Evolutionary conservation across 2,329 filamentous ascomycete genomes (phyloP).

Genomic region (Xylaria sp.): DNA sequence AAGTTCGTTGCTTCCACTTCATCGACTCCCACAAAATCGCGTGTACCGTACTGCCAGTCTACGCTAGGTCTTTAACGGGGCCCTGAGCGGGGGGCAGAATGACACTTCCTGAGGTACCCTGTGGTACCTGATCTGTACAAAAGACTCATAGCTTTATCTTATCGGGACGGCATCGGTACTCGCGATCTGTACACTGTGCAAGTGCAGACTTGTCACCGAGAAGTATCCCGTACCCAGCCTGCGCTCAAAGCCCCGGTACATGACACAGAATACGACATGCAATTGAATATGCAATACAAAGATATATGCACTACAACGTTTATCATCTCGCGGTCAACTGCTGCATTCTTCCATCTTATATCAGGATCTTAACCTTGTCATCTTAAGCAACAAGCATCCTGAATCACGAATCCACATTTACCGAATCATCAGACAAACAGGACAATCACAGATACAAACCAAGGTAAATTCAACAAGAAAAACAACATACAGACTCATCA

Average conservation of each 20-base stretch:
- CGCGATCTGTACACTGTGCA: too few species aligned
- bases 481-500: constrained; percentile 34
- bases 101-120: neutral
- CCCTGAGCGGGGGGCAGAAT: neutral
- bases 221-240: too few species aligned
- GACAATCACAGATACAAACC: neutral
- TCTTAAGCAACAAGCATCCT: neutral
- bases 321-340: too few species aligned
- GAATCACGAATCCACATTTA: neutral
- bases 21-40: neutral
- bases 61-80: neutral
- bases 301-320: too few species aligned
- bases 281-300: too few species aligned
- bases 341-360: too few species aligned
- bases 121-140: neutral
- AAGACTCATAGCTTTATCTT: constrained; percentile 23
- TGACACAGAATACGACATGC: too few species aligned
- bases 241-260: too few species aligned
- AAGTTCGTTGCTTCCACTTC: neutral
- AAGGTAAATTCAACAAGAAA: neutral
- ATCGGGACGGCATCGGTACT: constrained; percentile 4
- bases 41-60: neutral
- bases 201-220: too few species aligned
- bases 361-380: neutral
- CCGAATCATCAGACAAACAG: neutral